phyloP scores from a whole-genome alignment of 2,329 filamentous ascomycete species.

The Ophiognomonia clavigignenti-juglandacearum region DNA sequence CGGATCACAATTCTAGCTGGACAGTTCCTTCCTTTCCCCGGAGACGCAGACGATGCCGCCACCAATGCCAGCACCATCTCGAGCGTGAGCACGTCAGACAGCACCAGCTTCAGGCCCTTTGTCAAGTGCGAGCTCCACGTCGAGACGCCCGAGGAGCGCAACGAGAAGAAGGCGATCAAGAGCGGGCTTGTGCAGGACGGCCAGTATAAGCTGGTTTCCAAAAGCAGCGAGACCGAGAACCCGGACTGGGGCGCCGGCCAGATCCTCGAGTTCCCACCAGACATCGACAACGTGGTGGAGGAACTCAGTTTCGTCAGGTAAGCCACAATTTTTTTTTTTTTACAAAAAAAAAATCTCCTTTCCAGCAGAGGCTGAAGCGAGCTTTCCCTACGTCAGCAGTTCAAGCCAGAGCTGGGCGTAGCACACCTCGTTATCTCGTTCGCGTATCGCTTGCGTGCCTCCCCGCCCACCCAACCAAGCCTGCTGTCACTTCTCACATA shows the following conservation, averaged over 20 bases:
- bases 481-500: conserved; percentile 4
- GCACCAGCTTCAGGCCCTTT: conserved; percentile 61
- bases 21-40: conserved; percentile 61
- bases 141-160: conserved; percentile 50
- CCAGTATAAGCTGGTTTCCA: conserved; percentile 56
- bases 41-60: conserved; percentile 33
- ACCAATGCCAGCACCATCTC: conserved; percentile 28
- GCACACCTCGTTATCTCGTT: no score
- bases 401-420: no score
- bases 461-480: no score
- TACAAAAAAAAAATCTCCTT: no score
- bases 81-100: conserved; percentile 34
- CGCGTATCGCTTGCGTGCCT: no score
- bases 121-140: conserved; percentile 79
- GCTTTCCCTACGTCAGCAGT: no score
- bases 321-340: no score
- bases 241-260: conserved; percentile 56
- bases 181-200: conserved; percentile 48
- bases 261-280: conserved; percentile 49
- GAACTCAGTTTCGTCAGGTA: conserved; percentile 70
- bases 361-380: no score
- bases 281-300: conserved; percentile 50
- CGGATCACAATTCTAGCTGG: conserved; percentile 70
- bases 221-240: conserved; percentile 51
- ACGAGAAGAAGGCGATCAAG: conserved; percentile 26